Evolutionary conservation across 1,284 basidiomycete genomes (phyloP).

Genomic region (Farysia itapuensis): DNA sequence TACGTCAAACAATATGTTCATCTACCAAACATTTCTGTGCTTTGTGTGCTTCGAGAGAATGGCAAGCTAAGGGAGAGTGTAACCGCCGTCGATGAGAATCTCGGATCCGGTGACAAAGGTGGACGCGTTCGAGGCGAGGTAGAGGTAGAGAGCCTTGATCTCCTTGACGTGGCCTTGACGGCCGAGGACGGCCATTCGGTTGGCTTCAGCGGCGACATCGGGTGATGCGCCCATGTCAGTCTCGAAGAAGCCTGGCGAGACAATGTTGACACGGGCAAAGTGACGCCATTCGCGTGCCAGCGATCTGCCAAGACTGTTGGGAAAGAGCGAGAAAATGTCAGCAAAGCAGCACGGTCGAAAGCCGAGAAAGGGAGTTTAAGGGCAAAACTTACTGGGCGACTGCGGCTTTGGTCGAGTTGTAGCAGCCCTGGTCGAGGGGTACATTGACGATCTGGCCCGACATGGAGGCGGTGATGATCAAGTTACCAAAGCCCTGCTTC

Average conservation of each 20-base stretch:
- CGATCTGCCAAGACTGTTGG: constrained; percentile 42
- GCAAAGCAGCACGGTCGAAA: too few species aligned
- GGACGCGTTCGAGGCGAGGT: constrained; percentile 44
- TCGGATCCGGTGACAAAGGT: constrained; percentile 43
- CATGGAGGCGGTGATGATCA: constrained; percentile 53
- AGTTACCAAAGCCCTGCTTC: constrained; percentile 53
- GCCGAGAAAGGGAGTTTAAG: too few species aligned
- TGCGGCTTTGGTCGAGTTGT: constrained; percentile 51
- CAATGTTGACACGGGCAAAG: constrained; percentile 59
- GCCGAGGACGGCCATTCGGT: constrained; percentile 44
- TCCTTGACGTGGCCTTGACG: constrained; percentile 55
- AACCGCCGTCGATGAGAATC: constrained; percentile 48
- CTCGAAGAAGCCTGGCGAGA: constrained; percentile 58
- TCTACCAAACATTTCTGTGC: not conserved
- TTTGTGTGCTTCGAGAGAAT: too few species aligned
- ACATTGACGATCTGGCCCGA: constrained; percentile 51
- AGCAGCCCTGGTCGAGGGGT: constrained; percentile 40
- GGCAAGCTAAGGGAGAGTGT: constrained; percentile 49
- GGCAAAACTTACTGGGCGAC: too few species aligned
- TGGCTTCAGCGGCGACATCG: constrained; percentile 29
- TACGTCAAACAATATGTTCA: too few species aligned
- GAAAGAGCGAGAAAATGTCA: too few species aligned
- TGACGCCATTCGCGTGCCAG: constrained; percentile 50
- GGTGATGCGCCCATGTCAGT: constrained; percentile 53
- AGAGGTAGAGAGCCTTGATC: constrained; percentile 54